phyloP scores from a whole-genome alignment of 2,329 filamentous ascomycete genomes.

The Colletotrichum cordylinicola region DNA sequence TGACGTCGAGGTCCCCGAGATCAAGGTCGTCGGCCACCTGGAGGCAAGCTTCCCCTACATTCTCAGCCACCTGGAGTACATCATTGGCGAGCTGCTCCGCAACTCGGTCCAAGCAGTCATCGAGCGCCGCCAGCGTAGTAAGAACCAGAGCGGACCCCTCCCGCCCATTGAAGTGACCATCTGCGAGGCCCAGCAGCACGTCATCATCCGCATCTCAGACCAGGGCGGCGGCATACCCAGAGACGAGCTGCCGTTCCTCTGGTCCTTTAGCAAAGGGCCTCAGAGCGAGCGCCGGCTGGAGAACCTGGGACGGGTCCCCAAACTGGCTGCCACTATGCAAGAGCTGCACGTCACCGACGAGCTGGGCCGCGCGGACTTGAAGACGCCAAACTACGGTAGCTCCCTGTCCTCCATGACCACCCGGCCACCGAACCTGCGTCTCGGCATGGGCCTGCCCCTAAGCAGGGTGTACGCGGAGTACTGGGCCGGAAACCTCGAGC shows the following conservation, averaged over 20 bases:
- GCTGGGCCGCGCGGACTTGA: conserved; percentile 45
- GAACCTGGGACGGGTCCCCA: conserved; percentile 86
- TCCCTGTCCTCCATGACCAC: conserved; percentile 83
- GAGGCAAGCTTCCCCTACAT: conserved; percentile 96
- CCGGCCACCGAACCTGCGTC: conserved; percentile 81
- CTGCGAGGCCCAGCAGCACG: conserved; percentile 91
- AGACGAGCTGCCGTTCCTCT: conserved; percentile 86
- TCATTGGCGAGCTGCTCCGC: conserved; percentile 90
- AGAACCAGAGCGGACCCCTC: conserved; percentile 28
- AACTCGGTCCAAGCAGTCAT: conserved; percentile 95
- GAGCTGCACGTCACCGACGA: conserved; percentile 68
- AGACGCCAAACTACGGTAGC: conserved; percentile 52
- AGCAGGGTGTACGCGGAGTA: conserved; percentile 97
- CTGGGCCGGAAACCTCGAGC: conserved; percentile 90
- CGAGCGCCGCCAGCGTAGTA: conserved; percentile 65
- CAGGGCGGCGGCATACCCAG: conserved; percentile 90
- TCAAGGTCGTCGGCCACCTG: conserved; percentile 83
- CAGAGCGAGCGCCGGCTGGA: conserved; percentile 78
- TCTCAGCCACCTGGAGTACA: conserved; percentile 94
- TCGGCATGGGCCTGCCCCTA: conserved; percentile 93
- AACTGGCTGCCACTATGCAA: conserved; percentile 92
- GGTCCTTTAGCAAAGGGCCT: conserved; percentile 96
- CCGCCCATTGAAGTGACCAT: conserved; percentile 93
- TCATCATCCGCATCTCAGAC: conserved; percentile 95
- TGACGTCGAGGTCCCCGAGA: conserved; percentile 75